phyloP scores from a whole-genome alignment of 2,329 filamentous ascomycete genomes.

The Pseudovirgaria hyperparasitica region DNA sequence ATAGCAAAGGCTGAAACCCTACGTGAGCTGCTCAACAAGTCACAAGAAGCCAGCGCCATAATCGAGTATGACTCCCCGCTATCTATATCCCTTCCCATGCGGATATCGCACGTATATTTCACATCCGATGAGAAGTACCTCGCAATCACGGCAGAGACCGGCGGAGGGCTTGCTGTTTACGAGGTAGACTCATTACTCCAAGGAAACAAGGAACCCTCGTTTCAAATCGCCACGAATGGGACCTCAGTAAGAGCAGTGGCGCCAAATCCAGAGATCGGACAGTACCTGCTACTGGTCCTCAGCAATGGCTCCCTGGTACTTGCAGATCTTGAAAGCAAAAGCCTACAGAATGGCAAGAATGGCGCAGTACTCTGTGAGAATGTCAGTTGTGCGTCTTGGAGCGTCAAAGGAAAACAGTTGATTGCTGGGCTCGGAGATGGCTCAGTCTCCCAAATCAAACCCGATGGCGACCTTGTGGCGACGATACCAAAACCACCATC shows the following conservation, averaged over 20 bases:
- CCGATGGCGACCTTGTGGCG: slow-evolving; percentile 63
- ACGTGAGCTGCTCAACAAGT: slow-evolving; percentile 57
- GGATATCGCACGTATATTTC: slow-evolving; percentile 80
- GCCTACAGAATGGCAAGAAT: slow-evolving; percentile 43
- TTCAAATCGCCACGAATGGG: slow-evolving; percentile 67
- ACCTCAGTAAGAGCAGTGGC: slow-evolving; percentile 59
- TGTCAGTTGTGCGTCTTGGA: slow-evolving; percentile 83
- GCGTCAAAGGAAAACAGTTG: slow-evolving; percentile 82
- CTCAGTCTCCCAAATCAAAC: slow-evolving; percentile 69
- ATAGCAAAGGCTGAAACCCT: slow-evolving; percentile 67
- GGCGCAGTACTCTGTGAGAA: slow-evolving; percentile 51
- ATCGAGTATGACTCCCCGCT: slow-evolving; percentile 62
- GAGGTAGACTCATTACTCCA: slow-evolving; percentile 56
- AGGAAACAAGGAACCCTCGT: slow-evolving; percentile 52
- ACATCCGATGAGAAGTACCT: slow-evolving; percentile 80
- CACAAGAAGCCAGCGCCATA: slow-evolving; percentile 49
- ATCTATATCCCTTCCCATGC: slow-evolving; percentile 58
- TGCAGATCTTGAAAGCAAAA: slow-evolving; percentile 57
- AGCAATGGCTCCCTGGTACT: slow-evolving; percentile 70
- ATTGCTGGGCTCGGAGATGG: slow-evolving; percentile 77
- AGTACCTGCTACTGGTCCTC: slow-evolving; percentile 71
- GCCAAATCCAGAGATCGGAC: slow-evolving; percentile 69
- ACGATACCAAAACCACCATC: slow-evolving; percentile 66
- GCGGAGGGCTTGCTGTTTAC: slow-evolving; percentile 75
- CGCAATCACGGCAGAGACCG: slow-evolving; percentile 67